Conservation (phyloP, 225 moss, liverwort and hornwort species). For the Bryoerythrophyllum caledonicum region DNA sequence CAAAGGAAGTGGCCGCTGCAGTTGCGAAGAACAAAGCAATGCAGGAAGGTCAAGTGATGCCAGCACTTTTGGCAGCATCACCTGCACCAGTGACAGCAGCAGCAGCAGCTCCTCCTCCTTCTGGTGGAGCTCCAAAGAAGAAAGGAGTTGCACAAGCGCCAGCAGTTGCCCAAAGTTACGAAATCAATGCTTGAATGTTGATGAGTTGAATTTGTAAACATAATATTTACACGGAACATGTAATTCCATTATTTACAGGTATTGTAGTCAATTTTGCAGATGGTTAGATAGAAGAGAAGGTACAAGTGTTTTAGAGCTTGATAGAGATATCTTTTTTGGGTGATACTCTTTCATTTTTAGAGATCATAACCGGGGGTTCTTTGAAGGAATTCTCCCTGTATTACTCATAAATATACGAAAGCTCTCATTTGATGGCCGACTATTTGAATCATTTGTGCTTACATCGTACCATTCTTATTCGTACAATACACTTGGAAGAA, state of each 20-base stretch:
- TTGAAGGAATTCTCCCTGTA: not conserved
- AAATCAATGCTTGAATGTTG: constrained; percentile 40
- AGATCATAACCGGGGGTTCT: not conserved
- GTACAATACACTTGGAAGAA: too few relatives aligned
- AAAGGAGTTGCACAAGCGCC: constrained; percentile 64
- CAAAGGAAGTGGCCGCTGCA: constrained; percentile 92
- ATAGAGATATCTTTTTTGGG: constrained; percentile 15
- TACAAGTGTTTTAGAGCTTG: constrained; percentile 6
- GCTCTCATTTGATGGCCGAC: constrained; percentile 22
- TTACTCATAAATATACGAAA: not conserved
- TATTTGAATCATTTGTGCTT: not conserved
- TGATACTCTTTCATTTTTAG: not conserved
- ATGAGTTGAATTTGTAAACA: not conserved
- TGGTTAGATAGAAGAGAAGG: constrained; percentile 26
- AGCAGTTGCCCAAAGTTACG: constrained; percentile 55
- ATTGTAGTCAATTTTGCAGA: constrained; percentile 42
- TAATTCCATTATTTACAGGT: constrained; percentile 4
- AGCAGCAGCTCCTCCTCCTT: not conserved
- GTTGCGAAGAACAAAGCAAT: constrained; percentile 89
- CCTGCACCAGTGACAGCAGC: not conserved
- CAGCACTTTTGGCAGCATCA: constrained; percentile 29
- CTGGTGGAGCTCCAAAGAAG: constrained; percentile 36
- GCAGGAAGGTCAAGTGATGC: constrained; percentile 42
- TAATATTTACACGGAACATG: constrained; percentile 1
- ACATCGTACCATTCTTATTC: not conserved